These are phyloP conservation scores for Nymphaea thermarum DNA, from an alignment of 164 flowering plant genomes.

Conservation along the genomic window DNA sequence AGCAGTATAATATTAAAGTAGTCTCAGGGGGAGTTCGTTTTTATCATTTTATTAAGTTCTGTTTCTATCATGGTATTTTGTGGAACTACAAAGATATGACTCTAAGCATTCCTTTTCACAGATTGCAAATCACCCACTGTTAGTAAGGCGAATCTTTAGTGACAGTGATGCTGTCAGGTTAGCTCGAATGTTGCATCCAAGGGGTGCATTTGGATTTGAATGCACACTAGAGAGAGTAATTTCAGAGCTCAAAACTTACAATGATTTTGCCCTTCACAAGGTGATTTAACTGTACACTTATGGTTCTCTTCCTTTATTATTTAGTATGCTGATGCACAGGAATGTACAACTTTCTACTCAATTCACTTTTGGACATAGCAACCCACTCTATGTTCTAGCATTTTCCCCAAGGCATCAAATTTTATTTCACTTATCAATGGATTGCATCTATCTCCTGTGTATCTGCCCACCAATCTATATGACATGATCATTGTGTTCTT, in stretches of 20 bases:
- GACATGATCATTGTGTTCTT: no score
- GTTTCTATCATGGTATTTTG: background rate
- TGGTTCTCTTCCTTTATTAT: no score
- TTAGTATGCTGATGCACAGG: no score
- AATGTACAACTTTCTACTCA: no score
- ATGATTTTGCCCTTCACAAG: conserved; percentile 79
- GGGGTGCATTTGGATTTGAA: conserved; percentile 84
- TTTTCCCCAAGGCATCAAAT: no score
- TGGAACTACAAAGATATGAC: background rate
- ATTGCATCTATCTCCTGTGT: no score
- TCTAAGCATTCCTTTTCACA: conserved; percentile 15
- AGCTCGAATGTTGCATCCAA: conserved; percentile 63
- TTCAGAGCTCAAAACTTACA: conserved; percentile 74
- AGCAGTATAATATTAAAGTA: background rate
- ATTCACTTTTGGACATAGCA: no score
- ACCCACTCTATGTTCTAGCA: no score
- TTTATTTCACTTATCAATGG: no score
- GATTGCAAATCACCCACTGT: conserved; percentile 97
- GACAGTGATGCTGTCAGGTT: conserved; percentile 70
- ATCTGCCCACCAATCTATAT: no score
- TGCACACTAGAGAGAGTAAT: conserved; percentile 80
- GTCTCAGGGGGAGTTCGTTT: no score
- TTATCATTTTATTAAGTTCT: background rate
- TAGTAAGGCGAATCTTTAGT: conserved; percentile 77
- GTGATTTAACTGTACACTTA: conserved; percentile 20